Evolutionary conservation across 176 grass and related monocot species (phyloP), one percentile per base, ranked within the genome.

Genomic region (Phoenix roebelenii): DNA sequence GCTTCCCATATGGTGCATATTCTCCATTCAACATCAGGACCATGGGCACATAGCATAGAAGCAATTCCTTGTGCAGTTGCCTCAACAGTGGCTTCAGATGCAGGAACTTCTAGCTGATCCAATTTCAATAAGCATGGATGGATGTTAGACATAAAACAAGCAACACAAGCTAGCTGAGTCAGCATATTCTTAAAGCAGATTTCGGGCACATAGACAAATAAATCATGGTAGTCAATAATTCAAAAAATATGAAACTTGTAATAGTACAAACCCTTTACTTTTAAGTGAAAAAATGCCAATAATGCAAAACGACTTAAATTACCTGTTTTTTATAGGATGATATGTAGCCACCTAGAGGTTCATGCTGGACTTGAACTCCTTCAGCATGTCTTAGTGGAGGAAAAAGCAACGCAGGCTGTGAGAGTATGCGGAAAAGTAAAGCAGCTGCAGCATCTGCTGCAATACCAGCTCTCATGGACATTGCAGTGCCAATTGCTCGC

Each of bases 1-100:
- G 87, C 93, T 78, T 98, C 93, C 93, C 93, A 98, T 49, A 98
- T 98, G 25, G 93, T 88, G 72, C 93, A 98, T 67, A 98, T 98
- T 92, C 93, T 81, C 93, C 93, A 98, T 57, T 98, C 93, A 76
- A 98, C 93, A 73, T 98, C 93, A 58, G 93, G 87, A 25, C 93
- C 93, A 78, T 98, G 93, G 68, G 93, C 88, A 16, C 93, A 92
- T 17, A 98, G 61, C 87, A 98, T 54, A 2, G 93, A 98, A 74
- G 93, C 93, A 76, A 98, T 98, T 58, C 93, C 93, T 89, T 98
- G 93, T 58, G 93, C 93, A 4, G 93, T 98, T 18, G 93, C 88
- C 66, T 98, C 93, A 57, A 92, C 88, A 70, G 93, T 89, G 61
- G 88, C 79, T 78, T 92, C 84, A 72, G 84, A 92, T 73, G 82